A percentile compares a stretch with the other conserved stretches of the same genome.
These are phyloP conservation scores for Boletus patriciae DNA, from an alignment of 768 basidiomycete species.

Conservation along the genomic window DNA sequence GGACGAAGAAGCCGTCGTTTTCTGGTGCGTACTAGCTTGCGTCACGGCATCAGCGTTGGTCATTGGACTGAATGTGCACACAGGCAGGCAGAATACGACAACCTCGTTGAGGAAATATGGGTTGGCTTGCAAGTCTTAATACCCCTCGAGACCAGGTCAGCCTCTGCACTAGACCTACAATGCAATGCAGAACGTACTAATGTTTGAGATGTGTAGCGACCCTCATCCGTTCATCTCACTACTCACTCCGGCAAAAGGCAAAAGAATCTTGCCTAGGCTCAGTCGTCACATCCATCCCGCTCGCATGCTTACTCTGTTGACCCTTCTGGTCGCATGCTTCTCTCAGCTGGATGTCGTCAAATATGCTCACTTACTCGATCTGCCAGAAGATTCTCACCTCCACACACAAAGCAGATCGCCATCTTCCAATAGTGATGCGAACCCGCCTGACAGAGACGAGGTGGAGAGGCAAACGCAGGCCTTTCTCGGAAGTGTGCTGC, in stretches of 20 bases:
- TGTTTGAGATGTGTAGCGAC: constrained; percentile 47
- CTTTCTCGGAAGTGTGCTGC: constrained; percentile 82
- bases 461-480: constrained; percentile 88
- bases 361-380: constrained; percentile 71
- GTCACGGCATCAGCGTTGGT: not conserved
- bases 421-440: constrained; percentile 14
- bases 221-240: constrained; percentile 98
- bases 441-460: constrained; percentile 52
- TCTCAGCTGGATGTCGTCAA: constrained; percentile 89
- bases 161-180: not conserved
- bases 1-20: constrained; percentile 43
- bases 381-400: constrained; percentile 53
- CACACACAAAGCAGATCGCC: constrained; percentile 23
- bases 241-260: constrained; percentile 86
- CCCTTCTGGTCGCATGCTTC: constrained; percentile 92
- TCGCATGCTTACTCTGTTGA: constrained; percentile 83
- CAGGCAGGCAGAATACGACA: constrained; percentile 60
- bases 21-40: constrained; percentile 44
- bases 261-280: constrained; percentile 85
- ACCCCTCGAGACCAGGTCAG: constrained; percentile 89
- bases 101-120: constrained; percentile 73
- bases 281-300: constrained; percentile 78
- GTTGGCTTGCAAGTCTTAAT: constrained; percentile 80
- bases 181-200: not conserved
- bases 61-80: constrained; percentile 3